Conservation (phyloP, 345 rosid genomes). For the Citrus australasica region DNA sequence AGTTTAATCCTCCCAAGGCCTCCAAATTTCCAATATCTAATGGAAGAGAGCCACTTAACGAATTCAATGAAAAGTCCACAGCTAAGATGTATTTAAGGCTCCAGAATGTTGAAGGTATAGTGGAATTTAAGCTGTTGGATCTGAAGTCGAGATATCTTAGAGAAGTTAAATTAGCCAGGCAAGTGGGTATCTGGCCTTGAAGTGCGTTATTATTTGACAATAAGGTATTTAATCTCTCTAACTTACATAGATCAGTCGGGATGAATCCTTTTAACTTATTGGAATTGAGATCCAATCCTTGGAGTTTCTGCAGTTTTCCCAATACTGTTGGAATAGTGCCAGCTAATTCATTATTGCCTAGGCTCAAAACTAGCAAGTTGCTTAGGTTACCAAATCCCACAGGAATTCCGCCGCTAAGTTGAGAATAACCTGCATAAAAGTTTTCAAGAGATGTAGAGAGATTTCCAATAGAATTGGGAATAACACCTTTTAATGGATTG, state of each 20-base stretch:
- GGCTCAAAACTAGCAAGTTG: background rate
- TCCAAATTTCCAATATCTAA: background rate
- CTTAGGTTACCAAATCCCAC: slow-evolving; percentile 7
- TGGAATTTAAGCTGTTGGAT: slow-evolving; percentile 6
- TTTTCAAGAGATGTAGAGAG: slow-evolving; percentile 4
- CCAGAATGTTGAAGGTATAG: slow-evolving; percentile 16
- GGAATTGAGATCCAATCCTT: background rate
- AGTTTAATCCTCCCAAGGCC: background rate
- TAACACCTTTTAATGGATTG: background rate
- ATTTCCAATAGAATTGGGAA: slow-evolving; percentile 11
- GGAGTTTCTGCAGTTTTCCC: background rate
- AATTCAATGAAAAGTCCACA: slow-evolving; percentile 19
- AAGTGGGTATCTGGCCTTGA: background rate
- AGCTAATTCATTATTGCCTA: background rate
- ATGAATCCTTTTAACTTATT: background rate
- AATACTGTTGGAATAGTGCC: slow-evolving; percentile 13
- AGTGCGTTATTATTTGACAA: background rate
- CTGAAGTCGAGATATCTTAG: background rate
- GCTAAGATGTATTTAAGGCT: slow-evolving; percentile 3
- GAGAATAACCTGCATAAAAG: background rate
- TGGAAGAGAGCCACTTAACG: background rate
- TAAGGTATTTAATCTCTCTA: background rate
- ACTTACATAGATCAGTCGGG: background rate
- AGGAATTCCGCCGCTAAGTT: slow-evolving; percentile 12
- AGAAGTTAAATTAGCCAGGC: no score